phyloP scores from a whole-genome alignment of 1,284 basidiomycete species.

The Afroboletus lepidellus region DNA sequence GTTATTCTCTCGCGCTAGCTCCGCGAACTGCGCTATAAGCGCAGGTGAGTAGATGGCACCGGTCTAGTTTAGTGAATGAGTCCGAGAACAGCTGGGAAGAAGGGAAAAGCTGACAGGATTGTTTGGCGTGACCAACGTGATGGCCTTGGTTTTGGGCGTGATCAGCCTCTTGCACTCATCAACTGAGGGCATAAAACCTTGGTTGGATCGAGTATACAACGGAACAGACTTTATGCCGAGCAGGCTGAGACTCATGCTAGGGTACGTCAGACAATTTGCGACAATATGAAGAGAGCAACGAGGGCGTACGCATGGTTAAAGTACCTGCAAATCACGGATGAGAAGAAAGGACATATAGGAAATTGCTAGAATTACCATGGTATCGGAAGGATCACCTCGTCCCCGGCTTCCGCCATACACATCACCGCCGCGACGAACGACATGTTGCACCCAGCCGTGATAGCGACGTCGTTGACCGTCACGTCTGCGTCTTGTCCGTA shows the following conservation, averaged over 20 bases:
- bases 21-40: slow-evolving; percentile 63
- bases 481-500: slow-evolving; percentile 58
- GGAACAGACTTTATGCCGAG: slow-evolving; percentile 64
- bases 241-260: slow-evolving; percentile 71
- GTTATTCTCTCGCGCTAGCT: slow-evolving; percentile 54
- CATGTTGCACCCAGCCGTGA: slow-evolving; percentile 71
- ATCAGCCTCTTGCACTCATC: slow-evolving; percentile 51
- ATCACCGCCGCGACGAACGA: slow-evolving; percentile 67
- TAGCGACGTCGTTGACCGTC: slow-evolving; percentile 52
- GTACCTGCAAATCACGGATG: slow-evolving; percentile 47
- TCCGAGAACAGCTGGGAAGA: background rate
- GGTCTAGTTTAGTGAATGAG: slow-evolving; percentile 50
- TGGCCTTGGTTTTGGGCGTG: slow-evolving; percentile 61
- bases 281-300: background rate
- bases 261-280: slow-evolving; percentile 4
- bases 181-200: slow-evolving; percentile 61
- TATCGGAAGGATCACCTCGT: slow-evolving; percentile 76
- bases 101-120: slow-evolving; percentile 53
- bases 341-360: slow-evolving; percentile 4
- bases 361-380: slow-evolving; percentile 56
- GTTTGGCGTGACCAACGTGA: slow-evolving; percentile 75
- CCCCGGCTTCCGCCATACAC: slow-evolving; percentile 67
- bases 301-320: slow-evolving; percentile 69
- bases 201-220: slow-evolving; percentile 54
- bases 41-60: slow-evolving; percentile 69